A percentile compares a stretch with the other conserved stretches of the same genome.
Conservation (phyloP, 2,329 filamentous ascomycete species). For the Fusarium torreyae region DNA sequence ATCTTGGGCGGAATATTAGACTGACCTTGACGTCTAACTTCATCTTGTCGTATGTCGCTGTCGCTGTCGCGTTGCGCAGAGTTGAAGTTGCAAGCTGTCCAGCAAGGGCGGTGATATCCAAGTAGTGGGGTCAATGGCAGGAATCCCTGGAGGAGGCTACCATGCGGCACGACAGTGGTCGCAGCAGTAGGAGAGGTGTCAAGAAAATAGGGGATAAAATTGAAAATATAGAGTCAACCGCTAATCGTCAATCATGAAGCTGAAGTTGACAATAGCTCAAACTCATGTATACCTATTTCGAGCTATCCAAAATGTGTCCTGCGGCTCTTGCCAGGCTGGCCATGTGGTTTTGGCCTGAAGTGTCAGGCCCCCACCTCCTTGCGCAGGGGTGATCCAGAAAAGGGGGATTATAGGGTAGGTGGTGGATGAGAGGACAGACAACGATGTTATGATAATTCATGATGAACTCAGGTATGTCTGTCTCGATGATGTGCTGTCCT, state of each 20-base stretch:
- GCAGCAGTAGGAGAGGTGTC: background rate
- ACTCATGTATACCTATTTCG: constrained; percentile 44
- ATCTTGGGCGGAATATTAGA: constrained; percentile 5
- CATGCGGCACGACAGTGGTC: constrained; percentile 43
- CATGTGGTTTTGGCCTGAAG: constrained; percentile 49
- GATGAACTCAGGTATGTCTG: background rate
- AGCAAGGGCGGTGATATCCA: constrained; percentile 50
- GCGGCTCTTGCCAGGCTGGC: constrained; percentile 51
- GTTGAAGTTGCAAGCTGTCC: constrained; percentile 51
- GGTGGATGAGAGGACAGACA: background rate
- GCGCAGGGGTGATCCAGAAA: constrained; percentile 42
- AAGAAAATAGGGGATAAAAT: background rate
- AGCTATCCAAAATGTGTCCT: constrained; percentile 54
- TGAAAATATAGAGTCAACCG: constrained; percentile 6
- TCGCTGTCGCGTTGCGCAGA: constrained; percentile 45
- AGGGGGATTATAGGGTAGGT: constrained; percentile 40
- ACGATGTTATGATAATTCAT: background rate
- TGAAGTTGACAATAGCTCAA: constrained; percentile 38
- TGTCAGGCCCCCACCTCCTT: constrained; percentile 45
- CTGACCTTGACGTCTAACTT: constrained; percentile 62
- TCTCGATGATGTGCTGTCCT: no score
- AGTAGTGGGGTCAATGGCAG: constrained; percentile 49
- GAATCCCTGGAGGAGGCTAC: constrained; percentile 48
- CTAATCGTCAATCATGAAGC: constrained; percentile 44
- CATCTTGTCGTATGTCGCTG: constrained; percentile 53